These are phyloP conservation scores for Lodderomyces theae DNA, from an alignment of 1,139 yeast genomes.

Conservation along the genomic window DNA sequence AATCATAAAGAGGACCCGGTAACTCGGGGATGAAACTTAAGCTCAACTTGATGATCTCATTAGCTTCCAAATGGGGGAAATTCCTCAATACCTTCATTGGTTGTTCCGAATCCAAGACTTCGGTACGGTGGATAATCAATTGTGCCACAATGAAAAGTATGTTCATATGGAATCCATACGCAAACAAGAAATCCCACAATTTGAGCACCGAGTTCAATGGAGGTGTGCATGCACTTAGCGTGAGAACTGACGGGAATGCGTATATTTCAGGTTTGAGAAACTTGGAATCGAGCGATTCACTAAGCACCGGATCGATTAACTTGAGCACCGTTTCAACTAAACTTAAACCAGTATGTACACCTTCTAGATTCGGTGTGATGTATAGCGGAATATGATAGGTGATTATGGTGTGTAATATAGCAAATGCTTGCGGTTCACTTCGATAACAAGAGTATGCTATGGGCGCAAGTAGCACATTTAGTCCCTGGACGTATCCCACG, in stretches of 20 bases:
- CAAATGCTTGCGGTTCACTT: slow-evolving; percentile 85
- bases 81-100: slow-evolving; percentile 77
- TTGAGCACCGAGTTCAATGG: slow-evolving; percentile 72
- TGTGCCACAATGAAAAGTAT: slow-evolving; percentile 84
- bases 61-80: slow-evolving; percentile 71
- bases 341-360: slow-evolving; percentile 76
- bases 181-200: slow-evolving; percentile 88
- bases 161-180: slow-evolving; percentile 89
- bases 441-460: slow-evolving; percentile 67
- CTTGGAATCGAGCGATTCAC: slow-evolving; percentile 57
- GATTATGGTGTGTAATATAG: slow-evolving; percentile 59
- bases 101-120: slow-evolving; percentile 52
- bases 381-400: slow-evolving; percentile 71
- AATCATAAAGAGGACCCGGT: slow-evolving; percentile 65
- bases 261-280: slow-evolving; percentile 78
- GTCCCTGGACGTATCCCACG: slow-evolving; percentile 79
- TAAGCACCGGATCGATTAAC: slow-evolving; percentile 71
- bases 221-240: slow-evolving; percentile 88
- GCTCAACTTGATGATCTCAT: slow-evolving; percentile 73
- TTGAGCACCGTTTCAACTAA: slow-evolving; percentile 69
- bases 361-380: slow-evolving; percentile 72
- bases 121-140: slow-evolving; percentile 63
- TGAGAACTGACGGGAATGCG: slow-evolving; percentile 84
- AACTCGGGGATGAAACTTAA: slow-evolving; percentile 77
- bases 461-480: slow-evolving; percentile 87